Conservation (phyloP, 768 basidiomycete species). For the Pulveroboletus sp. region DNA sequence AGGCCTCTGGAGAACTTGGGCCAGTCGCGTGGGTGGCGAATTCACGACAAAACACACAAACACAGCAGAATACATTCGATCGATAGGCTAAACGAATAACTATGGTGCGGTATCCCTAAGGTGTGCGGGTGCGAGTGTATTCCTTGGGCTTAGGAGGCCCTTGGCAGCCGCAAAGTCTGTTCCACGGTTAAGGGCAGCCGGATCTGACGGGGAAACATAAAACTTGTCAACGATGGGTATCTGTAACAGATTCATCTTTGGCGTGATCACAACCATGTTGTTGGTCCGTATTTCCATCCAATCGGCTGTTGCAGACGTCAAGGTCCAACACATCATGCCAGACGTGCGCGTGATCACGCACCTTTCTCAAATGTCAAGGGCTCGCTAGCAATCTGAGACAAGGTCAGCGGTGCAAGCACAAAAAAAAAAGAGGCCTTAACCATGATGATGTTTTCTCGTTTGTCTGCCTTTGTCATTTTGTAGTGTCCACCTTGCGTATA, state of each 20-base stretch:
- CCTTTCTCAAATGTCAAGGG: conserved; percentile 96
- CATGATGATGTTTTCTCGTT: conserved; percentile 95
- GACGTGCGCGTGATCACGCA: conserved; percentile 22
- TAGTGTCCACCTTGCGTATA: conserved; percentile 86
- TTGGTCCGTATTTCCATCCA: conserved; percentile 99
- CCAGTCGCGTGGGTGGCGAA: background rate
- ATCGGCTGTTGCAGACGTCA: conserved; percentile 48
- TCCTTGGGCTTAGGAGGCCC: conserved; percentile 69
- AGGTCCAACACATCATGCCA: background rate
- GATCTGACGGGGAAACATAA: conserved; percentile 84
- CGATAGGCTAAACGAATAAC: conserved; percentile 16
- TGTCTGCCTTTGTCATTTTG: conserved; percentile 93
- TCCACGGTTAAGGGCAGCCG: conserved; percentile 59
- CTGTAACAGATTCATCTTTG: conserved; percentile 91
- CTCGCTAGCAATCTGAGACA: conserved; percentile 74
- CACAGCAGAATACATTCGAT: conserved; percentile 2
- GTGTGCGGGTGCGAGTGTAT: conserved; percentile 24
- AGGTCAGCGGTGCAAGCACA: conserved; percentile 9
- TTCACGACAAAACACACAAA: background rate
- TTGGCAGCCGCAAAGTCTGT: conserved; percentile 85
- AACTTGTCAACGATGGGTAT: conserved; percentile 93
- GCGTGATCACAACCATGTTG: conserved; percentile 91
- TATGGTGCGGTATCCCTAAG: conserved; percentile 18
- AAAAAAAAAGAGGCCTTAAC: conserved; percentile 27
- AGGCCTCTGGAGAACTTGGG: background rate